Evolutionary conservation across 441 rosid species (phyloP).

Genomic region (Eutrema salsugineum): DNA sequence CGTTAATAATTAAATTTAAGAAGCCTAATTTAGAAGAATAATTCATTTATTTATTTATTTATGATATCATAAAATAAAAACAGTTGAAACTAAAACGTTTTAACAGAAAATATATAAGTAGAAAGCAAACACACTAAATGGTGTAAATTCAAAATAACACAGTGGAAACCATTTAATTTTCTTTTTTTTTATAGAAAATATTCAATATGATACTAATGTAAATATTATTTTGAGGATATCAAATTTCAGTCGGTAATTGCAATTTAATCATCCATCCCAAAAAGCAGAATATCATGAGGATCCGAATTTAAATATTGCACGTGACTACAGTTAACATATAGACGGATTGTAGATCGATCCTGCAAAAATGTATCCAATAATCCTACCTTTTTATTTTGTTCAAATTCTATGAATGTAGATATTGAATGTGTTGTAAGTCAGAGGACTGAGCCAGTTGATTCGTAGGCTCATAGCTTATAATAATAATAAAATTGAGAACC

Average conservation of each 20-base stretch:
- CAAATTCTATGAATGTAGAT: constrained; percentile 4
- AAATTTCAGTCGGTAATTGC: not conserved
- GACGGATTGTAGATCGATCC: not conserved
- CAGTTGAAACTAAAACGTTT: not conserved
- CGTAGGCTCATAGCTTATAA: not conserved
- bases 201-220: not conserved
- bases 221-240: not conserved
- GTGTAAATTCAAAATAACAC: not conserved
- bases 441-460: not conserved
- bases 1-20: not conserved
- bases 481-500: not conserved
- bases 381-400: not conserved
- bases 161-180: no score
- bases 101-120: not conserved
- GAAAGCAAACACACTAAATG: not conserved
- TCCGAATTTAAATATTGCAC: not conserved
- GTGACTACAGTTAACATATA: not conserved
- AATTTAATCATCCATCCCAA: not conserved
- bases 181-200: no score
- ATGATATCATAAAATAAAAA: not conserved
- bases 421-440: constrained; percentile 1
- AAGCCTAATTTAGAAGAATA: not conserved
- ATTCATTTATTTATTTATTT: not conserved
- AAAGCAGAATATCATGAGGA: not conserved
- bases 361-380: not conserved